Evolutionary conservation across 2,329 filamentous ascomycete genomes (phyloP).

Genomic region (Claviceps sp.): DNA sequence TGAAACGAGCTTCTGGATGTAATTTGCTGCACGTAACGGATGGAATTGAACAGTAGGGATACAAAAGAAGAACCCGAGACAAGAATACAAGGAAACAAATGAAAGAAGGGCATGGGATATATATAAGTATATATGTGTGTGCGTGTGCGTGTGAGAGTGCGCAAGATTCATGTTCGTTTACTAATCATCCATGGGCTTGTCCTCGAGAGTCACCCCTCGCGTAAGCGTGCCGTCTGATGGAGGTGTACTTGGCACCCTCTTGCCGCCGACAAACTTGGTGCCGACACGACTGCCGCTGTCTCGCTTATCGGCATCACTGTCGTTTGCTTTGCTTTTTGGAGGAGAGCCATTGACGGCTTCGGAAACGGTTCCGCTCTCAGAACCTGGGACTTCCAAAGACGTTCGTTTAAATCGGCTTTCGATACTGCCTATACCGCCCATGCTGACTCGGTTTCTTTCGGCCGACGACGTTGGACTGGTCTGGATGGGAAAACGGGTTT

Average conservation of each 20-base stretch:
- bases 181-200: slow-evolving; percentile 39
- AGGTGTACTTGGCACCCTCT: slow-evolving; percentile 23
- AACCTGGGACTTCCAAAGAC: slow-evolving; percentile 71
- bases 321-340: slow-evolving; percentile 12
- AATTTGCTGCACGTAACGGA: too few species aligned
- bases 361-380: slow-evolving; percentile 27
- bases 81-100: not conserved
- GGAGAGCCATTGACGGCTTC: slow-evolving; percentile 29
- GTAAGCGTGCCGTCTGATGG: slow-evolving; percentile 16
- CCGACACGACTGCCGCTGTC: slow-evolving; percentile 43
- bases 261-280: slow-evolving; percentile 35
- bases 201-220: slow-evolving; percentile 37
- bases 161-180: slow-evolving; percentile 4
- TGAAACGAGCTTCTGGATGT: too few species aligned
- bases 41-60: too few species aligned
- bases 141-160: too few species aligned
- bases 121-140: too few species aligned
- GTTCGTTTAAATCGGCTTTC: slow-evolving; percentile 39
- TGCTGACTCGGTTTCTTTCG: slow-evolving; percentile 36
- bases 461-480: slow-evolving; percentile 44
- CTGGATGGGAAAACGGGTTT: slow-evolving; percentile 75
- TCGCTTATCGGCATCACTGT: slow-evolving; percentile 38
- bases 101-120: not conserved
- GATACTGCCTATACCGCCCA: slow-evolving; percentile 32
- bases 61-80: not conserved